Evolutionary conservation across 1,284 basidiomycete species (phyloP), one percentile per base, ranked within the genome.

Genomic region (Papiliotrema nemorosa): DNA sequence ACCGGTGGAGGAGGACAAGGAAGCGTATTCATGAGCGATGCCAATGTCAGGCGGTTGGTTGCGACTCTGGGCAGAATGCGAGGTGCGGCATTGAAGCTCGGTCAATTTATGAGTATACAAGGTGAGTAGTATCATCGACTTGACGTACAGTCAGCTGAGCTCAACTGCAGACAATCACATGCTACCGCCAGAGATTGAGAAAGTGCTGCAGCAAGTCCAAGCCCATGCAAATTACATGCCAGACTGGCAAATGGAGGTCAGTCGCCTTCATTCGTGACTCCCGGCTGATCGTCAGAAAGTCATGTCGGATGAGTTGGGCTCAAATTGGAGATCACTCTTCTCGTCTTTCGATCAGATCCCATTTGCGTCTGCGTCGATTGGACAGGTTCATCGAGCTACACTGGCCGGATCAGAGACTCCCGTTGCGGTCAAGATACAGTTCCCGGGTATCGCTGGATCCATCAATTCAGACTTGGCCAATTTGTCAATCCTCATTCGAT

Each of bases 171-270:
- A 97, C 71, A 88, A 89, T 4, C 86, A 92, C 64, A 79, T 88
- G 53, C 78, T 98, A 0, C 90, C 94, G 1, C 84, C 87, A 0
- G 90, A 96, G 63, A 78, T 97, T 7, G 92, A 97, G 67, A 81
- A 84, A 51, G 87, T 98, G 29, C 84, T 98, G 65, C 81, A 90
- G 40, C 80, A 87, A 36, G 92, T 99, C 0, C 94, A 98, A 72
- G 89, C 94, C 63, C 85, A 86, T 61, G 96, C 96, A 2, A 90
- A 99, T 73, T 97, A 97, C 72, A 98, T 97, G 93, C 96, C 94
- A 0, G 86, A 92, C 58, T 93, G 87, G 87, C 96, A 98, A 72
- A 88, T 97, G 83, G 88, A 93, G 81, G 89, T 88, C 26, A n/a
- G 57, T 54, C 14, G 14, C 3, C 38, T 20, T 20, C 12, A 13